Percentiles rank a stretch among this genome's conserved stretches.
Evolutionary conservation across 176 grass and related monocot genomes (phyloP).

Genomic region (Oryza glumipatula): DNA sequence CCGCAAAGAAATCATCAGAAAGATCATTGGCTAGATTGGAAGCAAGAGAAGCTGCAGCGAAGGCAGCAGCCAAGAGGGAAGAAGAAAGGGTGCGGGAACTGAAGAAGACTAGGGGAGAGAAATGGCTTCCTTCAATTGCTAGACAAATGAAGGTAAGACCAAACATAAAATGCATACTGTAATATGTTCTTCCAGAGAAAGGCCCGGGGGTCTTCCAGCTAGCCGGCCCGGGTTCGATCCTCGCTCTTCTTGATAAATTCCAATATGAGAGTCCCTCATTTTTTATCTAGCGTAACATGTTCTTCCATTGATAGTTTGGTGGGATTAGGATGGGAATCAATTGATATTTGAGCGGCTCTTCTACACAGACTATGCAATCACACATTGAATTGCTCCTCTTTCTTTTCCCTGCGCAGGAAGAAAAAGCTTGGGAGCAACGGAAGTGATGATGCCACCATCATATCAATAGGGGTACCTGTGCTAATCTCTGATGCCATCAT

Average conservation of each 20-base stretch:
- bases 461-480: neutral
- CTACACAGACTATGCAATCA: neutral
- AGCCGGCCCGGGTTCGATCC: too few relatives aligned
- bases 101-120: slow-evolving; percentile 89
- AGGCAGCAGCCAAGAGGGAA: slow-evolving; percentile 72
- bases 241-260: too few relatives aligned
- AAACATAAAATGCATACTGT: neutral
- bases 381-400: neutral
- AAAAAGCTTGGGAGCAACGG: slow-evolving; percentile 39
- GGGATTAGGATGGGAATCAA: neutral
- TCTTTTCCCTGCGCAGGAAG: slow-evolving; percentile 29
- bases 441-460: neutral
- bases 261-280: too few relatives aligned
- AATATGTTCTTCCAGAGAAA: neutral
- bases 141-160: slow-evolving; percentile 72
- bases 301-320: neutral
- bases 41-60: slow-evolving; percentile 72
- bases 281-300: neutral
- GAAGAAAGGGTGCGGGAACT: slow-evolving; percentile 79
- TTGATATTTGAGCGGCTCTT: neutral
- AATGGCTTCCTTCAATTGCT: slow-evolving; percentile 96
- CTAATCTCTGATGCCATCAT: neutral
- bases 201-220: too few relatives aligned
- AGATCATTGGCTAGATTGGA: slow-evolving; percentile 71
- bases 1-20: slow-evolving; percentile 61